phyloP scores from a whole-genome alignment of 1,284 basidiomycete genomes.

The Pseudozyma tsukubaensis region DNA sequence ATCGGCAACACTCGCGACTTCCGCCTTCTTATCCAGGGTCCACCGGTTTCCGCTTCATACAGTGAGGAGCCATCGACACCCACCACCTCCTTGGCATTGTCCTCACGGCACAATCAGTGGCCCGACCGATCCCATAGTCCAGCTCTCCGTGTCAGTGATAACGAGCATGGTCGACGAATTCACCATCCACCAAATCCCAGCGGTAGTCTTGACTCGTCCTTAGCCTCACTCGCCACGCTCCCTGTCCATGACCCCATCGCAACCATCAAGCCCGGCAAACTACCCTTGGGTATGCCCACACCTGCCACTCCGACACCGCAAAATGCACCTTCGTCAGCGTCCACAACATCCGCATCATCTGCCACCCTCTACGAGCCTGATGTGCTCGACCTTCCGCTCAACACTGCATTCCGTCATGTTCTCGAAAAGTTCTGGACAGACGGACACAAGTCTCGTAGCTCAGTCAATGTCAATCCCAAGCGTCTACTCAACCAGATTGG shows the following conservation, averaged over 20 bases:
- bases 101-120: conserved; percentile 31
- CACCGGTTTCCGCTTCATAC: conserved; percentile 11
- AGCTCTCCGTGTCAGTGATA: conserved; percentile 49
- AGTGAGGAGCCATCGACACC: conserved; percentile 11
- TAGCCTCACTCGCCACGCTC: conserved; percentile 31
- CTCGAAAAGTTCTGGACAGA: conserved; percentile 59
- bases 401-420: conserved; percentile 56
- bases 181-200: conserved; percentile 24
- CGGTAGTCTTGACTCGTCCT: conserved; percentile 28
- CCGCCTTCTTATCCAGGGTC: conserved; percentile 73
- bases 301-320: conserved; percentile 1
- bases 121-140: conserved; percentile 49
- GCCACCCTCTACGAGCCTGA: conserved; percentile 30
- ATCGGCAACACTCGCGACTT: conserved; percentile 76
- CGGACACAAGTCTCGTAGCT: conserved; percentile 21
- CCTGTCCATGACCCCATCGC: conserved; percentile 30
- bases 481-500: conserved; percentile 78
- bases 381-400: conserved; percentile 51
- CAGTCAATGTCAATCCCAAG: conserved; percentile 66
- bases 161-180: conserved; percentile 49
- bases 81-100: neutral
- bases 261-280: conserved; percentile 34
- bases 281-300: conserved; percentile 6
- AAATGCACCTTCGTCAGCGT: neutral
- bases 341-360: conserved; percentile 1